phyloP scores from a whole-genome alignment of 768 basidiomycete genomes.

The Tulasnella sp. region DNA sequence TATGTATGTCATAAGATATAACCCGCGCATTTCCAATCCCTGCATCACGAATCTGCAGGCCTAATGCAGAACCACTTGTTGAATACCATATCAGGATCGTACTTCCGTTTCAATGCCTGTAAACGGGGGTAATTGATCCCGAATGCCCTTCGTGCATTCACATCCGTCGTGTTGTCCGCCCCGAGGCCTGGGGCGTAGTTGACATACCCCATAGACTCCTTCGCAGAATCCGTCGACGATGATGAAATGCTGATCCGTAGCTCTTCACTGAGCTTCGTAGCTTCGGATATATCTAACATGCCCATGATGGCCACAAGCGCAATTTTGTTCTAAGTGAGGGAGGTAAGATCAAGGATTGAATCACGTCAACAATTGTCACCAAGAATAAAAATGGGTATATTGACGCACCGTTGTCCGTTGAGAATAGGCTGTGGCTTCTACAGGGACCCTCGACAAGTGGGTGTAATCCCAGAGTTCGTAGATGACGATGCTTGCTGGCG shows the following conservation, averaged over 20 bases:
- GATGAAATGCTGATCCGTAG: neutral
- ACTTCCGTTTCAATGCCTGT: constrained; percentile 16
- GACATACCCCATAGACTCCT: constrained; percentile 3
- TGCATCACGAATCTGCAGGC: constrained; percentile 11
- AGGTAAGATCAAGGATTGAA: no score
- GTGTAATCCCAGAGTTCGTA: neutral
- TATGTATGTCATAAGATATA: no score
- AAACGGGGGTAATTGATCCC: constrained; percentile 16
- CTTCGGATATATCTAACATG: neutral
- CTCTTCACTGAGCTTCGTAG: neutral
- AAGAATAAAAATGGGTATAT: no score
- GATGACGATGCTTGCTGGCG: neutral
- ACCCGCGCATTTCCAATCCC: no score
- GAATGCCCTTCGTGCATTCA: constrained; percentile 4
- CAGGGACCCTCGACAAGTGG: neutral
- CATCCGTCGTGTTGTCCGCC: neutral
- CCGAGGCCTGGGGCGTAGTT: neutral
- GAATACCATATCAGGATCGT: constrained; percentile 17
- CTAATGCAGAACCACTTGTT: constrained; percentile 19
- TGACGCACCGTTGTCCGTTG: neutral
- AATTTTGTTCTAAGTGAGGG: neutral
- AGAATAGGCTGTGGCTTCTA: constrained; percentile 1
- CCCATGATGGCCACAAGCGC: neutral
- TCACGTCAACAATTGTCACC: no score
- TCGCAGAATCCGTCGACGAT: neutral